Base-by-base conservation (phyloP, 345 rosid genomes). In the Aquilaria yunnanensis region DNA sequence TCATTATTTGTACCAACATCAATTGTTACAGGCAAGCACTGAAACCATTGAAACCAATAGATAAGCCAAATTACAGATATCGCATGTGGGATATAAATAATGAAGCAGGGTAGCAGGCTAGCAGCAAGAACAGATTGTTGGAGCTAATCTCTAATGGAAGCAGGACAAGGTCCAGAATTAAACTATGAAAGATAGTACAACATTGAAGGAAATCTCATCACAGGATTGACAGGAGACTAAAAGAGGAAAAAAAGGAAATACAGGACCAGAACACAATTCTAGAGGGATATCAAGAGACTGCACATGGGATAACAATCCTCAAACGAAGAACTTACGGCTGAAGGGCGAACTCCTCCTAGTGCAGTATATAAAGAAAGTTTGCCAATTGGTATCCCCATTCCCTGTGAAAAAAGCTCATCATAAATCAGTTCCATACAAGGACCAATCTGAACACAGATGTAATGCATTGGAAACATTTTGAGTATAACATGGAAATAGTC, bases 1-100 rank as follows among this genome's bases (percentile, higher is more conserved):
- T 90, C 96, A 51, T 93, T 93, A 81, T 93, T 94, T 67, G 99
- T 94, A 61, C 99, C 99, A 46, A 94, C 99, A 80, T 94, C 99
- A 71, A 94, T 90, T 56, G 99, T 93, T 9, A 94, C 70, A 56
- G 99, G 99, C 69, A 94, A 79, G 79, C 99, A 94, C 99, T 94
- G 86, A 56, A 69, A 72, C 43, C 43, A 56, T n/a, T 32, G 63
- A 31, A 50, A 59, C 37, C 5, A 23, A 12, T 31, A 12, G n/a
- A 61, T 57, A 16, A 67, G 50, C 56, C 51, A 23, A 37, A 4
- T 37, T 37, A 37, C 43, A 37, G 43, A 37, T 7, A 37, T 37
- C 7, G n/a, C 29, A 31, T 32, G 55, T 1, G 9, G 52, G 56
- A 33, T n/a, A 10, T 8, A 13, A 23, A 33, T 57, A 12, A 37